phyloP scores from a whole-genome alignment of 768 basidiomycete species.

The Boletus rubescentipes region DNA sequence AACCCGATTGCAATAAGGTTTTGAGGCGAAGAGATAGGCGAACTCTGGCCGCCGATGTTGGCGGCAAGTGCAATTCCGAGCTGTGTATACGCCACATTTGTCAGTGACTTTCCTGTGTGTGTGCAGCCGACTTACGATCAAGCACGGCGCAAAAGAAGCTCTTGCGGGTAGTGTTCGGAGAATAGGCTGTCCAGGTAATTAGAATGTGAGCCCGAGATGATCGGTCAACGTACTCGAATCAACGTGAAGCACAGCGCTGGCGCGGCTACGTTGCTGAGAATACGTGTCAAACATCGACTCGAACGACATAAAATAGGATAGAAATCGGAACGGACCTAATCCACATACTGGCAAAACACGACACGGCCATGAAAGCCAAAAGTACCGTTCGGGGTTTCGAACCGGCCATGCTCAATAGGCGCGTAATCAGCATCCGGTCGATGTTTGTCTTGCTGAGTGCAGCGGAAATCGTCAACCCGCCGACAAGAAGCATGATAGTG shows the following conservation, averaged over 20 bases:
- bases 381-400: constrained; percentile 83
- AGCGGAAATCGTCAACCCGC: constrained; percentile 96
- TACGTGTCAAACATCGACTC: constrained; percentile 3
- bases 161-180: constrained; percentile 85
- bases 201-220: neutral
- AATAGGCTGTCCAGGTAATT: constrained; percentile 66
- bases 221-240: constrained; percentile 65
- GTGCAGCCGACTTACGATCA: constrained; percentile 64
- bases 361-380: constrained; percentile 92
- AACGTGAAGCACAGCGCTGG: constrained; percentile 96
- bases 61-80: constrained; percentile 97
- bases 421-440: constrained; percentile 87
- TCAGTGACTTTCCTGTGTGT: constrained; percentile 1
- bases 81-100: constrained; percentile 37
- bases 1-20: constrained; percentile 89
- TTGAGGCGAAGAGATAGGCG: constrained; percentile 97
- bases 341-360: constrained; percentile 99
- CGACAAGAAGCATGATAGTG: constrained; percentile 97
- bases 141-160: constrained; percentile 82
- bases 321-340: constrained; percentile 62
- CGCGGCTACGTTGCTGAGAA: constrained; percentile 87
- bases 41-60: constrained; percentile 96
- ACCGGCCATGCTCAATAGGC: constrained; percentile 88
- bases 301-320: neutral
- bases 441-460: constrained; percentile 95